Evolutionary conservation across 345 rosid species (phyloP).

Genomic region (Corymbia maculata): DNA sequence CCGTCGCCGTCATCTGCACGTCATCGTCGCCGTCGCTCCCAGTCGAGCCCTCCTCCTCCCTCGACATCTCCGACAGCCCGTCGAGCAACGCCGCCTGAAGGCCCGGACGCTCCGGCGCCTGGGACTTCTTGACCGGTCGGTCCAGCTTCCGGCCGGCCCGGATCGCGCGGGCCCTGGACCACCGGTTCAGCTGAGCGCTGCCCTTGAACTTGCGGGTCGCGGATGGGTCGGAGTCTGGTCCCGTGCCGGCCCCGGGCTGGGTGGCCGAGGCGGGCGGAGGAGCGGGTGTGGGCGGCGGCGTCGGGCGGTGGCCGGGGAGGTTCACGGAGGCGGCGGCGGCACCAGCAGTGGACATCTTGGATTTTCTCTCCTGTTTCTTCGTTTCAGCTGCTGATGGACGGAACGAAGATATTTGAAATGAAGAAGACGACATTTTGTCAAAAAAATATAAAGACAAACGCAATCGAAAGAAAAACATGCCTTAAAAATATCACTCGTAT

Average conservation of each 20-base stretch:
- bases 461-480: background rate
- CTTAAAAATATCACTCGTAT: no score
- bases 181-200: conserved; percentile 71
- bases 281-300: conserved; percentile 12
- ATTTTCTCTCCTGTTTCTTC: background rate
- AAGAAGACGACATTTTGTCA: background rate
- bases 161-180: conserved; percentile 78
- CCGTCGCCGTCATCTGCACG: background rate
- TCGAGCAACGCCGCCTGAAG: conserved; percentile 5
- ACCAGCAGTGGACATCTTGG: background rate
- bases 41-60: background rate
- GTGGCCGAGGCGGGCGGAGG: background rate
- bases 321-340: conserved; percentile 22
- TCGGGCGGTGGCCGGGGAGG: conserved; percentile 17
- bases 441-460: background rate
- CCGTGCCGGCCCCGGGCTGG: conserved; percentile 3
- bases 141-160: conserved; percentile 63
- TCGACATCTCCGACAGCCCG: conserved; percentile 11
- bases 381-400: background rate
- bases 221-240: conserved; percentile 15
- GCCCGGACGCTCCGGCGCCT: background rate
- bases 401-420: background rate
- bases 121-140: conserved; percentile 19
- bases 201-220: conserved; percentile 35
- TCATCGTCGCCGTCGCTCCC: conserved; percentile 13